phyloP scores from a whole-genome alignment of 2,329 filamentous ascomycete species.

The Ascomycota sp. region DNA sequence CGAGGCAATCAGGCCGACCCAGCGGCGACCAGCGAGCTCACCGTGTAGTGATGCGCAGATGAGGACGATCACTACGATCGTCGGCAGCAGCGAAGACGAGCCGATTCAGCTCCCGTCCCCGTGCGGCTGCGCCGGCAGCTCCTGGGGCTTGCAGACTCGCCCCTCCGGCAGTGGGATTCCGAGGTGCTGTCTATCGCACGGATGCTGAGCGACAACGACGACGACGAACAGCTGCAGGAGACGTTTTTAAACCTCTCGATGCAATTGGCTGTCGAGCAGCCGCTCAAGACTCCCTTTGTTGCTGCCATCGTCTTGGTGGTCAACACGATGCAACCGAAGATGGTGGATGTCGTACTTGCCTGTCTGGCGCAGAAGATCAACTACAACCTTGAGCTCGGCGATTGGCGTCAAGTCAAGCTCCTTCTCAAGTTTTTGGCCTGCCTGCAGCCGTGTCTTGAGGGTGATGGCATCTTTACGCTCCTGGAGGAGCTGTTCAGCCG shows the following conservation, averaged over 20 bases:
- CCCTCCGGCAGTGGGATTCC: conserved; percentile 57
- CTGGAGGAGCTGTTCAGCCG: conserved; percentile 79
- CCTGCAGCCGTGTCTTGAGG: conserved; percentile 59
- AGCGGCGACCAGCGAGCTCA: neutral
- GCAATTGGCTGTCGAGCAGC: conserved; percentile 72
- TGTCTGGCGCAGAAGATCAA: conserved; percentile 43
- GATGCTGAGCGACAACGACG: conserved; percentile 61
- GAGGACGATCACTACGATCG: conserved; percentile 66
- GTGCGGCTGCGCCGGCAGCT: conserved; percentile 61
- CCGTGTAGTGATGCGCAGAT: too few species aligned
- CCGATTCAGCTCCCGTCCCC: conserved; percentile 47
- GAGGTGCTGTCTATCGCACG: conserved; percentile 58
- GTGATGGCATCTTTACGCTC: conserved; percentile 67
- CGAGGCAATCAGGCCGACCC: neutral
- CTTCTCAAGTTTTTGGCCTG: conserved; percentile 77
- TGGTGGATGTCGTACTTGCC: conserved; percentile 49
- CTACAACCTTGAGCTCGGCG: conserved; percentile 45
- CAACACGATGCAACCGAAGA: conserved; percentile 58
- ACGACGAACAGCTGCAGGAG: conserved; percentile 58
- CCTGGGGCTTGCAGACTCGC: conserved; percentile 62
- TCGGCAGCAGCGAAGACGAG: conserved; percentile 51
- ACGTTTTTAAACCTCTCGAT: conserved; percentile 55
- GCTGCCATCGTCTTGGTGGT: conserved; percentile 63
- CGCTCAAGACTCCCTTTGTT: conserved; percentile 91
- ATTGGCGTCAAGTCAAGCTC: conserved; percentile 85